These are phyloP conservation scores for Pythium apleroticum DNA, from an alignment of 352 stramenopile genomes.

Conservation along the genomic window DNA sequence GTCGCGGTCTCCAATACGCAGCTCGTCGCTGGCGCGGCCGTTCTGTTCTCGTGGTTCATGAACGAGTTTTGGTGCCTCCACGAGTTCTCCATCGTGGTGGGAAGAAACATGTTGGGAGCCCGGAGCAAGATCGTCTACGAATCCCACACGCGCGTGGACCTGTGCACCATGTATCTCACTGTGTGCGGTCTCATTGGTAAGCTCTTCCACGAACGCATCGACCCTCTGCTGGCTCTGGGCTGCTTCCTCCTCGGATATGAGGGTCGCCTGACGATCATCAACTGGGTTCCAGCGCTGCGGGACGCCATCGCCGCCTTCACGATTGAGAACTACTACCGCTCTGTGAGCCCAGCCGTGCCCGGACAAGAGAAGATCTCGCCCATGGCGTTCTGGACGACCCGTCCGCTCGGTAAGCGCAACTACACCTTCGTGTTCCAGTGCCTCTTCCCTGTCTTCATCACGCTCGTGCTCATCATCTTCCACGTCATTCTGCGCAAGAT, in stretches of 20 bases:
- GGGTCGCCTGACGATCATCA: neutral
- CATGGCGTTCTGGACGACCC: constrained; percentile 27
- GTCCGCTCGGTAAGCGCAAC: neutral
- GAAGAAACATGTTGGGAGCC: constrained; percentile 9
- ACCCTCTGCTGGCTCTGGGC: constrained; percentile 13
- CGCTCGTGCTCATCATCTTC: constrained; percentile 7
- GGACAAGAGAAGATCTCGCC: constrained; percentile 22
- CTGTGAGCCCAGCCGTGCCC: constrained; percentile 5
- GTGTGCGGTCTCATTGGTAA: constrained; percentile 9
- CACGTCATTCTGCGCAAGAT: constrained; percentile 23
- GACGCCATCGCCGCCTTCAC: neutral
- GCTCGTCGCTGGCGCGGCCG: constrained; percentile 30
- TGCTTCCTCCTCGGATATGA: constrained; percentile 13
- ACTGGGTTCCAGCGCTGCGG: neutral
- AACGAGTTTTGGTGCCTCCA: constrained; percentile 45
- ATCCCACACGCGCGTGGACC: constrained; percentile 11
- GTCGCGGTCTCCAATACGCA: constrained; percentile 32
- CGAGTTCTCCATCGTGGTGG: constrained; percentile 29
- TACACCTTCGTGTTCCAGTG: constrained; percentile 2
- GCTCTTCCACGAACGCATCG: constrained; percentile 14
- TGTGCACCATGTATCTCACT: constrained; percentile 43
- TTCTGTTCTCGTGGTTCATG: constrained; percentile 41
- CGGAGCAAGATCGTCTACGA: neutral
- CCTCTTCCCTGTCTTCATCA: constrained; percentile 9
- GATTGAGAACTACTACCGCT: constrained; percentile 21